A percentile compares a stretch with the other conserved stretches of the same genome.
These are phyloP conservation scores for Carex pumila DNA, from an alignment of 176 grass and related monocot species.

Conservation along the genomic window DNA sequence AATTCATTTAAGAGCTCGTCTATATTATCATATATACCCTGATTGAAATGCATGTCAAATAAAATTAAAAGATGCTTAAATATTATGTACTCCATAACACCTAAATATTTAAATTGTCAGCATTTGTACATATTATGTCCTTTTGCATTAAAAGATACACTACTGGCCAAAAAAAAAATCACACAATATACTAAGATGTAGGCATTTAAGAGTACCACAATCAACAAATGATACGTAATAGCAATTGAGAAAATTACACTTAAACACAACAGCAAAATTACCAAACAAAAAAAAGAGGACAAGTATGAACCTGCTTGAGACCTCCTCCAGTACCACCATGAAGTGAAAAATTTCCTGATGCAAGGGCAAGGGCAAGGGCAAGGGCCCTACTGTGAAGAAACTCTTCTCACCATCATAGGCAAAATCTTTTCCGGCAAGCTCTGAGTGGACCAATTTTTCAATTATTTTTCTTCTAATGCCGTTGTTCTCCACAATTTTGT, in stretches of 20 bases:
- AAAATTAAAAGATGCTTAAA: neutral
- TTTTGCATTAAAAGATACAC: neutral
- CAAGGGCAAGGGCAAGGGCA: constrained; percentile 62
- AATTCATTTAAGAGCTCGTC: neutral
- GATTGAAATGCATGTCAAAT: neutral
- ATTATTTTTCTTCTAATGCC: constrained; percentile 58
- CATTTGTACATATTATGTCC: neutral
- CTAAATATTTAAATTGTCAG: neutral
- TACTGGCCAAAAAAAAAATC: neutral
- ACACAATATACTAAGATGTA: neutral
- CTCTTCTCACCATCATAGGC: constrained; percentile 89
- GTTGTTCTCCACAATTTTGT: constrained; percentile 52
- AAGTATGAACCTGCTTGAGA: constrained; percentile 49
- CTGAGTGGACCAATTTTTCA: constrained; percentile 67
- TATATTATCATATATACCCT: neutral
- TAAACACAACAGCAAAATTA: neutral
- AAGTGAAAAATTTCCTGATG: constrained; percentile 85
- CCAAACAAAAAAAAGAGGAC: neutral
- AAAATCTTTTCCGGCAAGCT: constrained; percentile 74
- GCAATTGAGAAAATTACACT: neutral
- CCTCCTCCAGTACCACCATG: constrained; percentile 66
- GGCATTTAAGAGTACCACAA: neutral
- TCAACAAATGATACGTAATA: neutral
- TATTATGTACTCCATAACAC: neutral
- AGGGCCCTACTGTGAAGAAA: constrained; percentile 71